Base-by-base conservation (phyloP, 2,329 filamentous ascomycete species). In the Rachicladosporium sp. region DNA sequence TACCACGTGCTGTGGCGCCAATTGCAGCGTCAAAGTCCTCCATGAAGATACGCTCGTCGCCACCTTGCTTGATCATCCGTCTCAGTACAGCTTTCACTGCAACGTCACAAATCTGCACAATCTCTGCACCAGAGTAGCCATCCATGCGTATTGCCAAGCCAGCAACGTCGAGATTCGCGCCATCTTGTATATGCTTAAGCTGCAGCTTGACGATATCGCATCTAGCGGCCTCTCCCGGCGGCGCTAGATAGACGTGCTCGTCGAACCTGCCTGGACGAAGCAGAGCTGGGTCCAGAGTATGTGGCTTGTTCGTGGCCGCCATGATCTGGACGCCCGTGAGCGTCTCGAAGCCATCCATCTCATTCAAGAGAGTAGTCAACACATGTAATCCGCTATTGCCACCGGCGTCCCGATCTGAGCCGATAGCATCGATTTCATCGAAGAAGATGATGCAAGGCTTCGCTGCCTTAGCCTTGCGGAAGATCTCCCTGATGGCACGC, bases 361-460 rank as follows among this genome's bases (percentile, higher is more conserved):
- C 89, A 44, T 87, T 94, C 4, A 96, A 72, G 21, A 96, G 66
- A 2, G 88, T 93, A 1, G 87, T 88, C 10, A 95, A 73, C 33
- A 93, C 83, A 55, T 95, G 91, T 35, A 94, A 71, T 1, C 80
- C 75, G 31, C 57, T 63, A 9, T 58, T 63, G 11, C 65, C 59
- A 19, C 67, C 68, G 6, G 27, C 29, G 10, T 73, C 58, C 50
- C 67, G 70, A 64, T 80, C 53, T 61, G 68, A 68, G 29, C 71
- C 70, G 46, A 96, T 89, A 4, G 84, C 79, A 62, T 96, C 88
- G 51, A 96, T 91, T 60, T 96, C 88, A 58, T 96, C 88, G 49
- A 95, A 94, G 69, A 95, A 96, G 52, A 96, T 87, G 61, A 95
- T 89, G 57, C 83, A 87, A 0, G 89, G 89, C 37, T 80, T 78